Percentiles rank a stretch among this genome's conserved stretches.
phyloP scores from a whole-genome alignment of 495 filamentous ascomycete species.

The Aspergillus egyptiacus region DNA sequence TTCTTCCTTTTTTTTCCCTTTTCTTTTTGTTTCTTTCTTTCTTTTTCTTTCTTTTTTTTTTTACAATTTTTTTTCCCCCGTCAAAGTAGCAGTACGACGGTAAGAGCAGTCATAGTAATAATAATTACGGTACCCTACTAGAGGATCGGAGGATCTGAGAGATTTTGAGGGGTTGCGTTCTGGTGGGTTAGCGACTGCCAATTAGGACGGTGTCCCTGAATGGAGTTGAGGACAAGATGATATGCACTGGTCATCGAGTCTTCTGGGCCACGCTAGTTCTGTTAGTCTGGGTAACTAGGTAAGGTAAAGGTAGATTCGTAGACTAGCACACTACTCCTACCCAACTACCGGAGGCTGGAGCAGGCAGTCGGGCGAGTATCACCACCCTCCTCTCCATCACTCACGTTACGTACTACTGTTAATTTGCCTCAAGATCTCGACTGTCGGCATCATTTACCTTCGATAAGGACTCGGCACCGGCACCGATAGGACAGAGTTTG shows the following conservation, averaged over 20 bases:
- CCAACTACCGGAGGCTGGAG: not conserved
- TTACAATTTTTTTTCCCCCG: too few relatives aligned
- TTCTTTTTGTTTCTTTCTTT: not conserved
- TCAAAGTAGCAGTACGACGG: not conserved
- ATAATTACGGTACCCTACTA: not conserved
- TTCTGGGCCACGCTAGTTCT: constrained; percentile 10
- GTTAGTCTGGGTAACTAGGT: not conserved
- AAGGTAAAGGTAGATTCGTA: not conserved
- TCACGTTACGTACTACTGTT: too few relatives aligned
- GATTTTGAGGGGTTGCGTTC: constrained; percentile 20
- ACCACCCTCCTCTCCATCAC: too few relatives aligned
- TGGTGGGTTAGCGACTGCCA: constrained; percentile 16
- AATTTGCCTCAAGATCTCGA: too few relatives aligned
- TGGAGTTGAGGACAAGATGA: constrained; percentile 18
- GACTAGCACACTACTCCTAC: not conserved
- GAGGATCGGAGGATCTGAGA: not conserved
- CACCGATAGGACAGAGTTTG: not conserved
- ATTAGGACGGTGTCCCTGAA: constrained; percentile 22
- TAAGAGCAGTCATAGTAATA: not conserved
- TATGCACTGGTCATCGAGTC: constrained; percentile 23
- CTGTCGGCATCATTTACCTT: not conserved
- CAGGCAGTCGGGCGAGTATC: too few relatives aligned
- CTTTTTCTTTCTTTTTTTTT: constrained; percentile 1
- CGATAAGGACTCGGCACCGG: not conserved
- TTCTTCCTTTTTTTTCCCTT: too few relatives aligned